Conservation (phyloP, 23 red algal species). For the Agarophyton chilense region DNA sequence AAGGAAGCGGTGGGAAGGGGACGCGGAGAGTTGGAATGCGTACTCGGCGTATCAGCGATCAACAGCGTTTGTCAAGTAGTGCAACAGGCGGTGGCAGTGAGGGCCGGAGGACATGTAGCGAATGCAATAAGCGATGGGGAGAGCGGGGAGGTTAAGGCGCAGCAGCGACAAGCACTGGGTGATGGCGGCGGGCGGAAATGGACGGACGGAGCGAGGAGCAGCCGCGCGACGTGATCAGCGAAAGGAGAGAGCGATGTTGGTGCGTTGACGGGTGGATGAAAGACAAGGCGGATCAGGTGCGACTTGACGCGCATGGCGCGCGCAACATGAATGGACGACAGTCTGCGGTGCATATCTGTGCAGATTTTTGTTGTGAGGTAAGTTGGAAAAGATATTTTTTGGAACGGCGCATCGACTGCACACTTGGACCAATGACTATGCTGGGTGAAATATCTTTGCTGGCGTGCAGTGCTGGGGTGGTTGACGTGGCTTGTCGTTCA, state of each 20-base stretch:
- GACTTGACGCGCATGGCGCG: background rate
- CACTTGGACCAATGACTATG: conserved; percentile 31
- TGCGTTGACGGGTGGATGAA: background rate
- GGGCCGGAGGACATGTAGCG: too few species aligned
- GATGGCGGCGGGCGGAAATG: background rate
- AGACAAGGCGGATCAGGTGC: background rate
- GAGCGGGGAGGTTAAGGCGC: background rate
- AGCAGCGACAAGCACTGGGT: too few species aligned
- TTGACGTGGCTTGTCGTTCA: too few species aligned
- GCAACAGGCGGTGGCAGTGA: too few species aligned
- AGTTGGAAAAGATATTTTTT: background rate
- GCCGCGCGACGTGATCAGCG: background rate
- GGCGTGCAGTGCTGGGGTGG: too few species aligned
- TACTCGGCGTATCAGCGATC: background rate
- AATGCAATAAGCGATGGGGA: background rate
- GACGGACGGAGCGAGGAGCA: background rate
- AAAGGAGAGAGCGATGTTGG: background rate
- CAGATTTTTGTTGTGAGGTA: conserved; percentile 10
- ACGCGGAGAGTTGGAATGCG: background rate
- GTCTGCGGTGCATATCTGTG: conserved; percentile 1
- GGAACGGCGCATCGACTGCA: background rate
- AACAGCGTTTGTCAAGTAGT: too few species aligned
- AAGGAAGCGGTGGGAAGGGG: background rate
- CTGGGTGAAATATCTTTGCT: background rate
- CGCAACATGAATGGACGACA: background rate